Base-by-base conservation (phyloP, 441 rosid genomes). In the Populus tomentosa region DNA sequence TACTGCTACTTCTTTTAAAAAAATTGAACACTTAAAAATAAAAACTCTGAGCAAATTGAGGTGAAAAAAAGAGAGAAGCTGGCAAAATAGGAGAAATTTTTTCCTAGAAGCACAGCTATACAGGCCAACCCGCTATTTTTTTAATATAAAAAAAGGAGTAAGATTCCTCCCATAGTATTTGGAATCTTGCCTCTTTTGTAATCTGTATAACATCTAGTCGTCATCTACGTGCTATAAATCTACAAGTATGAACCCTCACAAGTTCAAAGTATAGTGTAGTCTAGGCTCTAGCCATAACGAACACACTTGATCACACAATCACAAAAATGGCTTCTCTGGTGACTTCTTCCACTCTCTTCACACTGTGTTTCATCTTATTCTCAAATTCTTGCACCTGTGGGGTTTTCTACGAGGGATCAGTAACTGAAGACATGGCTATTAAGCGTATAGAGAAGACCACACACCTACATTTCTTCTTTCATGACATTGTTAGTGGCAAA, bases 401-500 rank as follows among this genome's bases (percentile, higher is more conserved):
- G 42, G 80, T 64, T 50, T 85, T 83, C 78, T 80, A 77, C 6
- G 89, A 87, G 56, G 84, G 85, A 26, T 26, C 28, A 42, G 1
- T 76, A 23, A 42, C 78, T 0, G 80, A 82, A 56, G 81, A 69
- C 61, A 80, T 83, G 70, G 72, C 78, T 9, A 73, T 81, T 23
- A 87, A 77, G 56, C 85, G 75, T 10, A n/a, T 24, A 42, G 70
- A 88, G 73, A 89, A 87, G 77, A 85, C 87, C 1, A 88, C 87
- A 72, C 88, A 85, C 77, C 86, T 91, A 73, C 94, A 90, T 76
- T 89, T 90, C 81, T 92, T 85, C 80, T 87, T 90, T 84, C 97
- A 91, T 56, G 93, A 92, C 86, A 82, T 84, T 1, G 75, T 87
- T 36, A 71, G 84, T 36, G 95, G 94, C 14, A 70, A 68, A 85